phyloP scores from a whole-genome alignment of 192 early-diverging fungal species.

The Dispira simplex region DNA sequence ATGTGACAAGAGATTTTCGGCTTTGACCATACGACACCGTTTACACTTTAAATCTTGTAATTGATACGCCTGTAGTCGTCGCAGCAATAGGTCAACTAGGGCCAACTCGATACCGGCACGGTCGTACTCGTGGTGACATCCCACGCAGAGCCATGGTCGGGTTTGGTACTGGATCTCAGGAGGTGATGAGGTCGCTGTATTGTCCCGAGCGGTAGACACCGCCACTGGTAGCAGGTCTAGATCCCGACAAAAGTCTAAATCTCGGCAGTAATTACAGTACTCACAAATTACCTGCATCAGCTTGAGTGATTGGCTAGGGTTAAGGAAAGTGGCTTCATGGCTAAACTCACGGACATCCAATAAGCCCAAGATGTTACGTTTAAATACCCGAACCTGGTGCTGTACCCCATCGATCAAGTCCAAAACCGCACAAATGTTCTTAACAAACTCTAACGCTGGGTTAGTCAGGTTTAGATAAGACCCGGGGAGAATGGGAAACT shows the following conservation, averaged over 20 bases:
- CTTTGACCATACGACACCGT: conserved; percentile 67
- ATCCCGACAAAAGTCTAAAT: conserved; percentile 87
- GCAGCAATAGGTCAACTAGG: conserved; percentile 57
- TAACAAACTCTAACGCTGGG: conserved; percentile 73
- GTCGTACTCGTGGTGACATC: conserved; percentile 71
- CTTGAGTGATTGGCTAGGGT: conserved; percentile 68
- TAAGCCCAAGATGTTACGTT: conserved; percentile 56
- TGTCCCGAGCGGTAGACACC: background rate
- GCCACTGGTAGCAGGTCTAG: conserved; percentile 39
- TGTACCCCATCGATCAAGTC: conserved; percentile 57
- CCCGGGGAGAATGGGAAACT: conserved; percentile 59
- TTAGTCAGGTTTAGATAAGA: conserved; percentile 46
- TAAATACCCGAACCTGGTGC: conserved; percentile 64
- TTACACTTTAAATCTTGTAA: conserved; percentile 74
- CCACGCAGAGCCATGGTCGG: conserved; percentile 53
- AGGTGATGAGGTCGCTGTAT: background rate
- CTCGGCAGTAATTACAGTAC: conserved; percentile 68
- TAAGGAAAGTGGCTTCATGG: conserved; percentile 54
- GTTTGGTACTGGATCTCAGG: conserved; percentile 10
- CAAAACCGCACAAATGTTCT: conserved; percentile 58
- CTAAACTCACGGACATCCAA: conserved; percentile 74
- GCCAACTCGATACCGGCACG: conserved; percentile 61
- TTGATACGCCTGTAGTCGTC: conserved; percentile 58
- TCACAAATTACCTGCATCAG: conserved; percentile 73
- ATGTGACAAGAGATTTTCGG: conserved; percentile 52